These are phyloP conservation scores for Venturia pyrina DNA, from an alignment of 2,329 filamentous ascomycete species.

Conservation along the genomic window DNA sequence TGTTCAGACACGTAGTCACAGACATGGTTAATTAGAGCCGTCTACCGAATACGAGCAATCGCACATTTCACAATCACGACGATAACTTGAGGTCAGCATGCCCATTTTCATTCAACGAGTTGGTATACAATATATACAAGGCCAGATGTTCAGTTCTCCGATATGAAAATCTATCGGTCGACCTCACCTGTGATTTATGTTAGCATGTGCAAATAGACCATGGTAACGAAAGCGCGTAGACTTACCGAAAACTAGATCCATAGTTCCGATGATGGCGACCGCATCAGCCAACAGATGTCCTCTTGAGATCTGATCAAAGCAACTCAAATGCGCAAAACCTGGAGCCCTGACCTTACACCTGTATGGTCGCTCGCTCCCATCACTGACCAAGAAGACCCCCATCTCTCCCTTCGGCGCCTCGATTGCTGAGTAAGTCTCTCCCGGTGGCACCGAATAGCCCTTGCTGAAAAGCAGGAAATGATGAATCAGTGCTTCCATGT, in stretches of 20 bases:
- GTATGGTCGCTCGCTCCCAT: constrained; percentile 93
- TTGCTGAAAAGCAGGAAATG: constrained; percentile 99
- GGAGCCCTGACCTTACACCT: constrained; percentile 95
- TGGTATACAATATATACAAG: not conserved
- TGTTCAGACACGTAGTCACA: too few relatives aligned
- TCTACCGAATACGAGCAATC: not conserved
- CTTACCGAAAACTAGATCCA: constrained; percentile 28
- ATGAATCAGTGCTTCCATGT: constrained; percentile 99
- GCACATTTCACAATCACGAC: not conserved
- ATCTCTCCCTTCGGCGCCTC: constrained; percentile 99
- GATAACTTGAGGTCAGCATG: too few relatives aligned
- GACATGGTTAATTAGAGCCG: too few relatives aligned
- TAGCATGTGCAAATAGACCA: not conserved
- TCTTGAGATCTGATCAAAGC: constrained; percentile 86
- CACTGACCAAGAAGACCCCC: constrained; percentile 93
- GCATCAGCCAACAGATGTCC: constrained; percentile 93
- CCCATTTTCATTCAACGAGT: not conserved
- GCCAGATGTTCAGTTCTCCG: not conserved
- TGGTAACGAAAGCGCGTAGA: not conserved
- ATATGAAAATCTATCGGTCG: not conserved
- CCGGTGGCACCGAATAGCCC: constrained; percentile 92
- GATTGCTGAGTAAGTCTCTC: constrained; percentile 95
- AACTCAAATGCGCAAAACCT: constrained; percentile 87
- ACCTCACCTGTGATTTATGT: not conserved
- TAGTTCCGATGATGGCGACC: constrained; percentile 75